phyloP scores from a whole-genome alignment of 768 basidiomycete genomes.

The Pleurotus tuber-regium region DNA sequence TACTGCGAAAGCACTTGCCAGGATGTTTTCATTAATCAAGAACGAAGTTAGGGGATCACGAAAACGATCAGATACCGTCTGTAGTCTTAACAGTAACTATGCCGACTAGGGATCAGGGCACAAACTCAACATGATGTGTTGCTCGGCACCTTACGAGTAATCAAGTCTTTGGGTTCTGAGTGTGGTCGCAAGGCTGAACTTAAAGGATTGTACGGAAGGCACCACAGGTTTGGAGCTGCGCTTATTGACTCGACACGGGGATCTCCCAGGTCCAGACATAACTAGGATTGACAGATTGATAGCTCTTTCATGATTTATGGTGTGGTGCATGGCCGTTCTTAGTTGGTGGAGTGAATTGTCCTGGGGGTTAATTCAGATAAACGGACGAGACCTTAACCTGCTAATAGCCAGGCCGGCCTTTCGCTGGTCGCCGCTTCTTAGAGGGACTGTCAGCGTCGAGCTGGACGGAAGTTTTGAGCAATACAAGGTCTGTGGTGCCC shows the following conservation, averaged over 20 bases:
- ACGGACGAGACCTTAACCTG: conserved; percentile 92
- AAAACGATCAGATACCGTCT: conserved; percentile 84
- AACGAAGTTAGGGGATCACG: conserved; percentile 84
- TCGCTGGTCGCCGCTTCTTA: conserved; percentile 77
- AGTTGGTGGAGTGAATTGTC: conserved; percentile 94
- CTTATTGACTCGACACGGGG: conserved; percentile 76
- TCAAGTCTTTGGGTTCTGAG: conserved; percentile 88
- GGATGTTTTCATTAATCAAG: conserved; percentile 86
- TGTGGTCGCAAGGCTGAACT: conserved; percentile 56
- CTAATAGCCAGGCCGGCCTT: conserved; percentile 83
- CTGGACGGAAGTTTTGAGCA: conserved; percentile 85
- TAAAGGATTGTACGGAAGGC: conserved; percentile 64
- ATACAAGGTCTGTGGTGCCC: conserved; percentile 91
- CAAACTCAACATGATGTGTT: conserved; percentile 67
- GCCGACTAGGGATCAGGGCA: conserved; percentile 77
- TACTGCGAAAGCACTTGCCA: conserved; percentile 83
- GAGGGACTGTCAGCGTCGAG: conserved; percentile 82
- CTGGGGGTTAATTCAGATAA: conserved; percentile 97
- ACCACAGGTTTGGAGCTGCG: conserved; percentile 58
- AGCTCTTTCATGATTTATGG: conserved; percentile 84
- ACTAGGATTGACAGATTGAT: conserved; percentile 79
- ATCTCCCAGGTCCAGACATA: conserved; percentile 75
- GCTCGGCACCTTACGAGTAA: conserved; percentile 82
- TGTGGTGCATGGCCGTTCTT: conserved; percentile 90
- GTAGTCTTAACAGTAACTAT: conserved; percentile 85